A percentile compares a stretch with the other conserved stretches of the same genome.
Evolutionary conservation across 495 filamentous ascomycete genomes (phyloP).

Genomic region (Arthonia radiata): DNA sequence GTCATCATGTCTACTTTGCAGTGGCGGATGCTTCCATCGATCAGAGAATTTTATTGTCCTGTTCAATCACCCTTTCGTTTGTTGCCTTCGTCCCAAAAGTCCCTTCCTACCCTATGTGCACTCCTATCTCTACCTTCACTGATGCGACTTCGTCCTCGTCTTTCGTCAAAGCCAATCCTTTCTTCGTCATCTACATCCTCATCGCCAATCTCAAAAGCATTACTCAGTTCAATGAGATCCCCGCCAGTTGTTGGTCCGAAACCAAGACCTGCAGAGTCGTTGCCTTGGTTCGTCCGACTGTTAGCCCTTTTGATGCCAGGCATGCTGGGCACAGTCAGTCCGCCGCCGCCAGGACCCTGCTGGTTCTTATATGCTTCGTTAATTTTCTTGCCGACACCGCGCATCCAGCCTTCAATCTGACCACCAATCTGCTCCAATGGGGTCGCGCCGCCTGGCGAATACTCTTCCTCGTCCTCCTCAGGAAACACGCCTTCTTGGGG

Average conservation of each 20-base stretch:
- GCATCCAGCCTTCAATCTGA: constrained; percentile 69
- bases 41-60: no score
- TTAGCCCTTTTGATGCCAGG: no score
- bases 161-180: no score
- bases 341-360: constrained; percentile 19
- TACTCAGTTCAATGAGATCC: constrained; percentile 71
- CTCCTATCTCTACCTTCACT: no score
- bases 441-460: constrained; percentile 1
- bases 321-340: no score
- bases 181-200: constrained; percentile 8
- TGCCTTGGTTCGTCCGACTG: constrained; percentile 15
- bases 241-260: constrained; percentile 10
- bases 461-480: constrained; percentile 6
- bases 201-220: constrained; percentile 23
- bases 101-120: no score
- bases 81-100: no score
- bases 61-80: no score
- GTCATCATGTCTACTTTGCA: no score
- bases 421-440: constrained; percentile 57
- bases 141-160: no score
- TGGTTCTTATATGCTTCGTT: constrained; percentile 24
- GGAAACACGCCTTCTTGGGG: constrained; percentile 13
- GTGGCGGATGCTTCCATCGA: no score
- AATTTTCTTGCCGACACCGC: constrained; percentile 56
- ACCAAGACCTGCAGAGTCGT: no score